Base-by-base conservation (phyloP, 768 basidiomycete genomes). In the Trametes cinnabarina region DNA sequence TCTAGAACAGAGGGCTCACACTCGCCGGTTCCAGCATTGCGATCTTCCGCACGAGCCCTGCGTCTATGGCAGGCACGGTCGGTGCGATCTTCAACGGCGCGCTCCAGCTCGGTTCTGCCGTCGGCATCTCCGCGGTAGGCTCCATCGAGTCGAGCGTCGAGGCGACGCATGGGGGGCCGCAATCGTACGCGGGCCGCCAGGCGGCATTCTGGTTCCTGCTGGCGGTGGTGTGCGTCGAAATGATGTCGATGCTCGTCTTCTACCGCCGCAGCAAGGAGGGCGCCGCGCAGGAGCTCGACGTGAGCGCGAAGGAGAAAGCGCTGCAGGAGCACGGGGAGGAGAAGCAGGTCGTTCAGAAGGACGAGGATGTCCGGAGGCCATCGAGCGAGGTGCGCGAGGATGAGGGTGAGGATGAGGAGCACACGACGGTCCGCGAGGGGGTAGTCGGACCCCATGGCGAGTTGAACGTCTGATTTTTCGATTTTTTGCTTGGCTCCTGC, bases 51-150 rank as follows among this genome's bases (percentile, higher is more conserved):
- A 74, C 74, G 35, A 76, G 75, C 4, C 82, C 82, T 5, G 57
- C 77, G 8, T 71, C 73, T n/a, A 77, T 80, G 64, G 74, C 81
- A 4, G 83, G 83, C 39, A 79, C 77, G 4, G 75, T 82, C 15
- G 80, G 80, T 19, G 83, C 83, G 15, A 77, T 85, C 39, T 82
- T 82, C 72, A 82, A 81, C 55, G 74, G 76, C 22, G 78, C 79
- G 11, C 74, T 83, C 1, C 80, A 85, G 65, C 70, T 81, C 56
- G 81, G 82, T 32, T 75, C 75, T 10, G 83, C 83, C 6, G 70
- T 80, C 20, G 81, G 80, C 19, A 69, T 80, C 30, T 79, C 83
- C 14, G 73, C 74, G 23, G 73, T 82, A 23, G 76, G 68, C 30
- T 77, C 80, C 17, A 82, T 84, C 61, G 69, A 80, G 69, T 73